Evolutionary conservation across 2,329 filamentous ascomycete genomes (phyloP).

Genomic region (Epichloe sibirici): DNA sequence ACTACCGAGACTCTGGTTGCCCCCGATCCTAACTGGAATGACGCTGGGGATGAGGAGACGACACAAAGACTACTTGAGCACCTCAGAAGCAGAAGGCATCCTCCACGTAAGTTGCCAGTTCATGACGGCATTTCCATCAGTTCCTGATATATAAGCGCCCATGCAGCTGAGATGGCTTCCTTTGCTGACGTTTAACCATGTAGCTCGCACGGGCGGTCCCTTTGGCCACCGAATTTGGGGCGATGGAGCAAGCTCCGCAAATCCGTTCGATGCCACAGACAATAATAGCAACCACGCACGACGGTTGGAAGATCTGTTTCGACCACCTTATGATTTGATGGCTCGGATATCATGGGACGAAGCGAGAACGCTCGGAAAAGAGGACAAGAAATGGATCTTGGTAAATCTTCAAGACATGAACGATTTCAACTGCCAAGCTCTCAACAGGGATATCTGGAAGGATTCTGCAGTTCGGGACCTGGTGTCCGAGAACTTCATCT

Average conservation of each 20-base stretch:
- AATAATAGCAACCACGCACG: constrained; percentile 57
- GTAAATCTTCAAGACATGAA: constrained; percentile 92
- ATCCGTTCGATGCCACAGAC: constrained; percentile 20
- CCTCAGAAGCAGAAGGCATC: constrained; percentile 36
- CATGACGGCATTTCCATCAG: background rate
- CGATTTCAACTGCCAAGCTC: constrained; percentile 84
- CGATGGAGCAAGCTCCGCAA: constrained; percentile 10
- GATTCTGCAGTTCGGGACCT: constrained; percentile 66
- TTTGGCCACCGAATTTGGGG: constrained; percentile 30
- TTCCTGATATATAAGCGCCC: background rate
- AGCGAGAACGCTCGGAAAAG: constrained; percentile 75
- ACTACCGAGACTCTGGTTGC: constrained; percentile 87
- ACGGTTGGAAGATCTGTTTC: constrained; percentile 80
- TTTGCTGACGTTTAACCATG: background rate
- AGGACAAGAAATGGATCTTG: constrained; percentile 83
- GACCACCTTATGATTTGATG: constrained; percentile 87
- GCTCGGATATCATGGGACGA: constrained; percentile 67
- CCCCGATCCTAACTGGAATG: constrained; percentile 40
- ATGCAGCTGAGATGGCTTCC: background rate
- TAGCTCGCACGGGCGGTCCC: constrained; percentile 18
- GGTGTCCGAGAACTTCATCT: constrained; percentile 84
- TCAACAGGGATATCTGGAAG: constrained; percentile 97
- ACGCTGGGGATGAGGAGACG: constrained; percentile 32
- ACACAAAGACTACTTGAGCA: constrained; percentile 54
- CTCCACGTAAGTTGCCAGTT: constrained; percentile 16